Percentiles rank a stretch among this genome's conserved stretches.
phyloP scores from a whole-genome alignment of 2,329 filamentous ascomycete genomes.

The Simplicillium sp. region DNA sequence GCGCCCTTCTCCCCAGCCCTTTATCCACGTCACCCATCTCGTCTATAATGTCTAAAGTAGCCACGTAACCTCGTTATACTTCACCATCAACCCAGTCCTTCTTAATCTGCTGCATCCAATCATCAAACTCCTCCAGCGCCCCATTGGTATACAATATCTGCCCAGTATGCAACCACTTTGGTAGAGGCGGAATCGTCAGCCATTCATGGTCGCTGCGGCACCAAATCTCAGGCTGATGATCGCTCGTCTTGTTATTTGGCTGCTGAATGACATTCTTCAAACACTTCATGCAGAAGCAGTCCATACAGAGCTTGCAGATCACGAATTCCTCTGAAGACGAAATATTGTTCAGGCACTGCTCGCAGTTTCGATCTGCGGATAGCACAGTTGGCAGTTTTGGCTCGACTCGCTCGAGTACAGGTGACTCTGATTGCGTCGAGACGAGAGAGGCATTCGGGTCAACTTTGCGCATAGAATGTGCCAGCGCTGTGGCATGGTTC shows the following conservation, averaged over 20 bases:
- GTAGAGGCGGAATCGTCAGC: slow-evolving; percentile 26
- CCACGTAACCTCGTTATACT: too few species aligned
- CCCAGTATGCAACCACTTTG: slow-evolving; percentile 22
- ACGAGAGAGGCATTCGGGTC: slow-evolving; percentile 16
- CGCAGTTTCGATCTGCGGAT: slow-evolving; percentile 22
- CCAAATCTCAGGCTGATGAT: slow-evolving; percentile 17
- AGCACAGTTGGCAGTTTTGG: slow-evolving; percentile 27
- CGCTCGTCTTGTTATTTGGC: slow-evolving; percentile 18
- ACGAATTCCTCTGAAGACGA: slow-evolving; percentile 18
- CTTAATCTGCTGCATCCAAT: slow-evolving; percentile 25
- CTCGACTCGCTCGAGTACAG: slow-evolving; percentile 16
- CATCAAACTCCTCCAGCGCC: slow-evolving; percentile 19
- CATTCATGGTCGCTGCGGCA: slow-evolving; percentile 28
- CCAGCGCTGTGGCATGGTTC: slow-evolving; percentile 24
- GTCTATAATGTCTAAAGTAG: too few species aligned
- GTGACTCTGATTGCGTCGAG: slow-evolving; percentile 17
- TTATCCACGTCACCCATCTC: too few species aligned
- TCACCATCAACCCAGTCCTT: slow-evolving; percentile 15
- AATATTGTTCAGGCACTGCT: slow-evolving; percentile 27
- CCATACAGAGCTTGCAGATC: slow-evolving; percentile 28
- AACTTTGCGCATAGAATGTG: slow-evolving; percentile 28
- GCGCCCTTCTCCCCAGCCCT: too few species aligned
- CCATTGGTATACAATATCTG: slow-evolving; percentile 26
- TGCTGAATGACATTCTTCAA: slow-evolving; percentile 18
- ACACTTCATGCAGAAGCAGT: slow-evolving; percentile 26